Evolutionary conservation across 2,329 filamentous ascomycete genomes (phyloP).

Genomic region (Drechslera avenae): DNA sequence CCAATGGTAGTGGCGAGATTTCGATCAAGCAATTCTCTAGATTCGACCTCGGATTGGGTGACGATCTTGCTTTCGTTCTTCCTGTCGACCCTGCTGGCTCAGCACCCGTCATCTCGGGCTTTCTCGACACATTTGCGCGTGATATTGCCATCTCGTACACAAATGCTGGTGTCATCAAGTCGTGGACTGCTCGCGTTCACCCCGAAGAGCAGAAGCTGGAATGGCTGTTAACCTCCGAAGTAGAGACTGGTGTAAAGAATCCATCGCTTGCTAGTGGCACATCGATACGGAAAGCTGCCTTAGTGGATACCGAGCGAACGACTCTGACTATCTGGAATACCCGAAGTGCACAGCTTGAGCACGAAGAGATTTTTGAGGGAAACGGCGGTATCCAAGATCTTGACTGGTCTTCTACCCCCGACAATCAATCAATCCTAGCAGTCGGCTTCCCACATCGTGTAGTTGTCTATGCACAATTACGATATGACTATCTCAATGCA

Average conservation of each 20-base stretch:
- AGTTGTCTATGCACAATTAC: constrained; percentile 80
- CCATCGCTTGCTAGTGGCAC: constrained; percentile 83
- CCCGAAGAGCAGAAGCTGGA: constrained; percentile 65
- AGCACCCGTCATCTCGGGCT: constrained; percentile 71
- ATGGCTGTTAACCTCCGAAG: constrained; percentile 80
- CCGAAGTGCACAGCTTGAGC: constrained; percentile 78
- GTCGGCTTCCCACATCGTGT: constrained; percentile 92
- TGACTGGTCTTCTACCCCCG: constrained; percentile 92
- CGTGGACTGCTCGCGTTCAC: constrained; percentile 83
- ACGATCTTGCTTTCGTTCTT: constrained; percentile 65
- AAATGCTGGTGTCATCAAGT: constrained; percentile 72
- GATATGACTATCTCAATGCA: constrained; percentile 88
- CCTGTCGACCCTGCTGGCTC: constrained; percentile 87
- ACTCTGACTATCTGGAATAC: constrained; percentile 91
- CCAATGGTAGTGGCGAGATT: constrained; percentile 43
- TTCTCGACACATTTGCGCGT: constrained; percentile 82
- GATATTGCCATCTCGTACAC: constrained; percentile 89
- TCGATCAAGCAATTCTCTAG: constrained; percentile 69
- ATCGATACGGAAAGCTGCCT: constrained; percentile 81
- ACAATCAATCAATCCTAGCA: constrained; percentile 84
- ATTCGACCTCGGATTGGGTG: constrained; percentile 67
- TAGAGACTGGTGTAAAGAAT: constrained; percentile 75
- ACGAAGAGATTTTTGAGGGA: constrained; percentile 73
- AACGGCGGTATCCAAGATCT: constrained; percentile 81
- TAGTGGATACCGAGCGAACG: constrained; percentile 75